Evolutionary conservation across 768 basidiomycete species (phyloP).

Genomic region (Rhizopogon vulgaris): DNA sequence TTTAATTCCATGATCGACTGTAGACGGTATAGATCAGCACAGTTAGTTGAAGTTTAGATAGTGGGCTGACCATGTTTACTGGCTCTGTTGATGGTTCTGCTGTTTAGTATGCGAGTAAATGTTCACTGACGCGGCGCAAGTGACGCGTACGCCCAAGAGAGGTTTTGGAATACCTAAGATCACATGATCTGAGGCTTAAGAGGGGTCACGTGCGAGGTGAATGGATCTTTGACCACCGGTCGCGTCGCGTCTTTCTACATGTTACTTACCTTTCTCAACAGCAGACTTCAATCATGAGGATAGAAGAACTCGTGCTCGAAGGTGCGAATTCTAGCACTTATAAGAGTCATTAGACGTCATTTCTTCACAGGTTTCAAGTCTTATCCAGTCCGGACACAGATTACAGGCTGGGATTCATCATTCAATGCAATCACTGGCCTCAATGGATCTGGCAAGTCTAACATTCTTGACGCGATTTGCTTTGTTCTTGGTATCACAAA

Average conservation of each 20-base stretch:
- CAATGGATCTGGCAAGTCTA: conserved; percentile 96
- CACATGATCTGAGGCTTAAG: background rate
- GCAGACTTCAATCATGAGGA: conserved; percentile 58
- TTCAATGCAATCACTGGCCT: conserved; percentile 99
- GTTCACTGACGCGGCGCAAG: background rate
- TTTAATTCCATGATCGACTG: conserved; percentile 91
- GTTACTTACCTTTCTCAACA: background rate
- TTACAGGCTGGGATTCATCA: conserved; percentile 94
- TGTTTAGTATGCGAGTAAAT: background rate
- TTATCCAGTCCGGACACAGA: conserved; percentile 92
- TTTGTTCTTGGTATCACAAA: conserved; percentile 98
- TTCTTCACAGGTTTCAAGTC: conserved; percentile 81
- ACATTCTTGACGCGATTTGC: conserved; percentile 98
- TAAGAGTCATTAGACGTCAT: background rate
- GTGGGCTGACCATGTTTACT: background rate
- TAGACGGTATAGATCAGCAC: background rate
- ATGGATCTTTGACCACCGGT: conserved; percentile 25
- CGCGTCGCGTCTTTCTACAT: conserved; percentile 21
- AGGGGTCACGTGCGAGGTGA: conserved; percentile 10
- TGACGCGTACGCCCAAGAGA: background rate
- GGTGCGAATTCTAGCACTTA: conserved; percentile 35
- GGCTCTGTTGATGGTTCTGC: background rate
- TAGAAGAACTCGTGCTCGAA: conserved; percentile 93
- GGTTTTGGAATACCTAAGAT: no score
- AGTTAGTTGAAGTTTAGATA: no score